Base-by-base conservation (phyloP, 805 yeast species). In the Metschnikowia colocasiae region DNA sequence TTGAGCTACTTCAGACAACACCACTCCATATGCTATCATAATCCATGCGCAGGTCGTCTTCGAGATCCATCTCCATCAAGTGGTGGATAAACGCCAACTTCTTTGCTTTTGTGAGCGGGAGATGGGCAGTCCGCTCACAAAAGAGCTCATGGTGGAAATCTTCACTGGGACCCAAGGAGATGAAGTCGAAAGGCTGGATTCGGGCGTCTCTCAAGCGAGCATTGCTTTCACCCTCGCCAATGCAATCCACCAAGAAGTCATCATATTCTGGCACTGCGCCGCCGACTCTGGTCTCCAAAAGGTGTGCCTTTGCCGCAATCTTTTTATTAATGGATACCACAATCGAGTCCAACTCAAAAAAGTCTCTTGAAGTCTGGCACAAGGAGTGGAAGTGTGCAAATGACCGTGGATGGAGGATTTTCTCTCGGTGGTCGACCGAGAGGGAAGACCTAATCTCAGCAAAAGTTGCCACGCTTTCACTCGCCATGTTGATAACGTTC, bases 181-280 rank as follows among this genome's bases (percentile, higher is more conserved):
- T 10, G 22, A 46, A 49, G 34, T 49, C 52, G 5, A 46, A 43
- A 5, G 52, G 52, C 32, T 43, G 46, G 6, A 49, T 27, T 10
- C n/a, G 25, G n/a, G 34, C 12, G 8, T 39, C 34, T 2, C 10
- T 36, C 34, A 39, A 18, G 9, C 3, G 10, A 5, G 4, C 2
- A 9, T 31, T 31, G 9, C 12, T 7, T n/a, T 31, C 34, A 15
- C 19, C 39, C 2, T 38, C 13, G 4, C 22, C 41, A 3, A 16
- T 12, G 23, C 41, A 38, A 4, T 13, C 15, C 12, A 19, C 12
- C 32, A 38, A 26, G 13, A 39, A 39, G n/a, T 29, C 34, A 29
- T 30, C 25, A 20, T 39, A 39, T 3, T 29, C 42, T 18, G 34
- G 32, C 13, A 13, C n/a, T 4, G 10, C 19, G 2, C 33, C 12